These are phyloP conservation scores for Aspergillus quadrilineatus DNA, from an alignment of 2,329 filamentous ascomycete species.

Conservation along the genomic window DNA sequence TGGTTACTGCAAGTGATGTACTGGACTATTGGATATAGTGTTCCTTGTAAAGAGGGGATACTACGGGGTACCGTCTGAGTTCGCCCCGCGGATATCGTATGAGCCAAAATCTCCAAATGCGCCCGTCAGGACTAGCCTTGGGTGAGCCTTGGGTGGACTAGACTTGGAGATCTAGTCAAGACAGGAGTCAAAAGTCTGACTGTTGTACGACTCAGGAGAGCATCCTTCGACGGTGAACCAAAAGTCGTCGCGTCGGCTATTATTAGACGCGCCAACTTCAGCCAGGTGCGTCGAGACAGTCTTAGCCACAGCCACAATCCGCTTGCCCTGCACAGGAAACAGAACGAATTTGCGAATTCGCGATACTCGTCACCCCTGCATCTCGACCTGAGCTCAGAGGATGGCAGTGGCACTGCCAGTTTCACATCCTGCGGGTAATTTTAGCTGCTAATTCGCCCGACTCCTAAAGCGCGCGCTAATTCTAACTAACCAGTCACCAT, in stretches of 20 bases:
- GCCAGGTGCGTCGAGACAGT: not conserved
- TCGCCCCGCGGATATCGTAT: not conserved
- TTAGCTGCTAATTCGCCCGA: not conserved
- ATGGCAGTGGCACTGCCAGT: not conserved
- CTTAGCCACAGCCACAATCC: not conserved
- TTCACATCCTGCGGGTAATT: not conserved
- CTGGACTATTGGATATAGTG: slow-evolving; percentile 4
- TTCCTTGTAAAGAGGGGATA: not conserved
- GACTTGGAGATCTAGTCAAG: too few species aligned
- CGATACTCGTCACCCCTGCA: too few species aligned
- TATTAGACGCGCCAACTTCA: not conserved
- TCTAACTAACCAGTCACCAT: too few species aligned
- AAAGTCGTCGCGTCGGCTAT: not conserved
- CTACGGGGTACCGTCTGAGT: not conserved
- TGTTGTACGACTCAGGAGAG: not conserved
- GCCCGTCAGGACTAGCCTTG: not conserved
- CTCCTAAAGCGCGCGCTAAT: too few species aligned
- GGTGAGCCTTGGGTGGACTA: not conserved
- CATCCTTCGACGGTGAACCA: not conserved
- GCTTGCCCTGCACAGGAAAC: not conserved
- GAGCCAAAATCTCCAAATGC: not conserved
- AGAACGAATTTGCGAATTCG: too few species aligned
- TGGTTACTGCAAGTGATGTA: not conserved
- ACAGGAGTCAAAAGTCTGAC: too few species aligned
- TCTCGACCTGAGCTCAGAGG: not conserved